These are phyloP conservation scores for Vanrija humicola DNA, from an alignment of 1,284 basidiomycete genomes.

Conservation along the genomic window DNA sequence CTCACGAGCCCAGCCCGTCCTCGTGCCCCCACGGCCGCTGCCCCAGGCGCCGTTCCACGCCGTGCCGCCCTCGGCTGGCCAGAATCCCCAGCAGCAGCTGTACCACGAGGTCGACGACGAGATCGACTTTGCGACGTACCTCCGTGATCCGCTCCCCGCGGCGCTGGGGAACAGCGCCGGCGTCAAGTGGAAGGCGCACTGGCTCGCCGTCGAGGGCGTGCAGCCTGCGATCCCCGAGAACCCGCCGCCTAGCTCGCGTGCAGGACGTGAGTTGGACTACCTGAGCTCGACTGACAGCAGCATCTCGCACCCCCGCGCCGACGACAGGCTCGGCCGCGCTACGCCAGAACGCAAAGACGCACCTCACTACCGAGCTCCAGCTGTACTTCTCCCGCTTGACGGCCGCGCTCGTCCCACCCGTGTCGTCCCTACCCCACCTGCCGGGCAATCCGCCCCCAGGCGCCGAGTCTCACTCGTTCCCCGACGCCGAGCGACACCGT, in stretches of 20 bases:
- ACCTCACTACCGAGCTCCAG: constrained; percentile 89
- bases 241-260: constrained; percentile 58
- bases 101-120: constrained; percentile 92
- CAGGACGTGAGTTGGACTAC: constrained; percentile 27
- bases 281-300: constrained; percentile 12
- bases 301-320: constrained; percentile 26
- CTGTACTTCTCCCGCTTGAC: constrained; percentile 93
- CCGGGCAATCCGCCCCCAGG: constrained; percentile 20
- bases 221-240: constrained; percentile 97
- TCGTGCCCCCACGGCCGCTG: constrained; percentile 43
- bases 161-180: constrained; percentile 39
- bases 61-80: constrained; percentile 39
- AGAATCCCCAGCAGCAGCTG: constrained; percentile 54
- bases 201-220: constrained; percentile 96
- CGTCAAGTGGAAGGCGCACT: constrained; percentile 66
- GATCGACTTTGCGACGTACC: constrained; percentile 87
- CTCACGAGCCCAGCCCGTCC: constrained; percentile 32
- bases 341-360: constrained; percentile 67
- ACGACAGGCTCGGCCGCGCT: constrained; percentile 41
- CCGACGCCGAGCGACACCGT: constrained; percentile 56
- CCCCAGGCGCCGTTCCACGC: constrained; percentile 63
- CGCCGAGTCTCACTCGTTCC: constrained; percentile 20
- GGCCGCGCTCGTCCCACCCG: constrained; percentile 67
- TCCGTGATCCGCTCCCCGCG: constrained; percentile 53
- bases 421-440: constrained; percentile 47